Conservation (phyloP, 1,139 yeast species). For the Saccharomycopsis phalli region DNA sequence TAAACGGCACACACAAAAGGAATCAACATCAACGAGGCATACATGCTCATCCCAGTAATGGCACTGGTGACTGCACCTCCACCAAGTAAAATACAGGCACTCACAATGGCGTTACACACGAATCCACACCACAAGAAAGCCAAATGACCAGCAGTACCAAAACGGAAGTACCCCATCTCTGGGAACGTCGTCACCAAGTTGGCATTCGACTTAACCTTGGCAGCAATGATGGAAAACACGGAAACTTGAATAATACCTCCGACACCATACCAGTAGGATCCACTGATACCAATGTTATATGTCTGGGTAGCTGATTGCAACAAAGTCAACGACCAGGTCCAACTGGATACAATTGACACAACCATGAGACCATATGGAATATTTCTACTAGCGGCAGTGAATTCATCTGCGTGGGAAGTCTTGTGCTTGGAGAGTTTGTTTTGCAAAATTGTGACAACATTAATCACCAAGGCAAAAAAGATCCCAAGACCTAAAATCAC, state of each 20-base stretch:
- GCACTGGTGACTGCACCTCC: conserved; percentile 33
- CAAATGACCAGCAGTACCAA: conserved; percentile 33
- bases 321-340: conserved; percentile 35
- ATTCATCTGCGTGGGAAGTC: conserved; percentile 31
- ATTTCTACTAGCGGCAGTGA: conserved; percentile 32
- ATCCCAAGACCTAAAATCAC: conserved; percentile 32
- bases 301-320: conserved; percentile 30
- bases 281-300: conserved; percentile 27
- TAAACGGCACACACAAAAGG: conserved; percentile 36
- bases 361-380: conserved; percentile 31
- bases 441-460: conserved; percentile 28
- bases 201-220: conserved; percentile 33
- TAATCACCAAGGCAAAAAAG: conserved; percentile 31
- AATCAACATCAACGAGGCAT: conserved; percentile 32
- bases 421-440: conserved; percentile 27
- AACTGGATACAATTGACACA: conserved; percentile 31
- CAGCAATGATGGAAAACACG: conserved; percentile 32
- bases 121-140: conserved; percentile 33
- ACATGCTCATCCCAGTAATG: conserved; percentile 32
- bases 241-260: conserved; percentile 33
- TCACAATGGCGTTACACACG: conserved; percentile 32
- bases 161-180: conserved; percentile 33
- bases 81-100: conserved; percentile 33
- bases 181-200: conserved; percentile 35
- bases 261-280: conserved; percentile 30